phyloP scores from a whole-genome alignment of 495 filamentous ascomycete species.

The Cudoniella acicularis region DNA sequence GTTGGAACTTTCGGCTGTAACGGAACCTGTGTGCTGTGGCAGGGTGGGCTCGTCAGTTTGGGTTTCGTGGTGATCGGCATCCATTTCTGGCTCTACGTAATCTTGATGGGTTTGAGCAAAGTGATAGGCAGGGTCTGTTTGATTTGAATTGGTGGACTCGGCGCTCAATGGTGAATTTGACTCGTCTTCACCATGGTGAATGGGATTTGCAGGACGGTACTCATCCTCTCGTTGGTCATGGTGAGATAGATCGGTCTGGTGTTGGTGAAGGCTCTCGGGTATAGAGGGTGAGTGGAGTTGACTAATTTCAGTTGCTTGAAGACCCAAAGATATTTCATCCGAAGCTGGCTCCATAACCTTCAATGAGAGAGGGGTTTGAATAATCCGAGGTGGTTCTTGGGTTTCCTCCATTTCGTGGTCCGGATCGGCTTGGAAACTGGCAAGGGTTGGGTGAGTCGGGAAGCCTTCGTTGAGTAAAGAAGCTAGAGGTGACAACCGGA shows the following conservation, averaged over 20 bases:
- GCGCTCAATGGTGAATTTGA: constrained; percentile 1
- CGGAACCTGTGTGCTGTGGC: neutral
- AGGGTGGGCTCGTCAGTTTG: neutral
- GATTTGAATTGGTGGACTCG: neutral
- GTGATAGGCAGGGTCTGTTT: neutral
- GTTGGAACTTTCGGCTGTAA: neutral
- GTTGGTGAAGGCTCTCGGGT: no score
- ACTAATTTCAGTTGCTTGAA: no score
- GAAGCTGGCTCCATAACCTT: no score
- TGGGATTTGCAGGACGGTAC: neutral
- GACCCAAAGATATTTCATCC: no score
- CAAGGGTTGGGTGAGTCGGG: neutral
- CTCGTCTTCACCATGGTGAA: neutral
- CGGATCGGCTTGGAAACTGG: neutral
- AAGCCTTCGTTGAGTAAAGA: neutral
- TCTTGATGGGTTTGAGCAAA: neutral
- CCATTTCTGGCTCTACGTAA: constrained; percentile 7
- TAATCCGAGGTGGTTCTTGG: neutral
- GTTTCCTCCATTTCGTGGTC: neutral
- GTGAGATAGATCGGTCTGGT: neutral
- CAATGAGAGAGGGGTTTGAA: no score
- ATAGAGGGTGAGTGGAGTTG: neutral
- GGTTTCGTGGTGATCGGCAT: neutral
- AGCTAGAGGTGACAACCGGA: neutral
- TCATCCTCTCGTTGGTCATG: neutral